Conservation (phyloP, 169 alveolate species). For the Perkinsus chesapeaki region DNA sequence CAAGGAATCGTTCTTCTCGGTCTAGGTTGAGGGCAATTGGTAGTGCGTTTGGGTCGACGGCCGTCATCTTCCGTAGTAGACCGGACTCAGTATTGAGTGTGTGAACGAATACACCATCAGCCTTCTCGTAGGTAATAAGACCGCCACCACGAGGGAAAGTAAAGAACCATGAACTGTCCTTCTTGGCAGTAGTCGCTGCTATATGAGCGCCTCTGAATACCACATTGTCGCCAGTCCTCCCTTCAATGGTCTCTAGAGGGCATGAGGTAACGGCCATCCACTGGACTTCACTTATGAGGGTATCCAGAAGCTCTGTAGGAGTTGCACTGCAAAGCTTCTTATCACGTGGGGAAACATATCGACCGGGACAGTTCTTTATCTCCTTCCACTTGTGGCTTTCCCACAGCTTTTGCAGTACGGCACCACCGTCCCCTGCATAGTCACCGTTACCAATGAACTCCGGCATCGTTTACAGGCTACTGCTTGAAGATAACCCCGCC, state of each 20-base stretch:
- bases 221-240: neutral
- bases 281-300: neutral
- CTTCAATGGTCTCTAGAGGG: neutral
- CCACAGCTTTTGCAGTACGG: neutral
- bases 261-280: neutral
- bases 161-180: neutral
- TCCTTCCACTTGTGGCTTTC: neutral
- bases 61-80: neutral
- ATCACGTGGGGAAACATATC: neutral
- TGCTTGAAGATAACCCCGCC: neutral
- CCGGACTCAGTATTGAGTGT: neutral
- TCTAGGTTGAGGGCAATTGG: neutral
- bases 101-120: neutral
- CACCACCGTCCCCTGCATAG: neutral
- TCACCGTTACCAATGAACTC: neutral
- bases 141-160: neutral
- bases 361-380: neutral
- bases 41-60: neutral
- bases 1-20: neutral
- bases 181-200: neutral
- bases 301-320: neutral
- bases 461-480: too few species aligned
- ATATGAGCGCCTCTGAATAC: neutral
- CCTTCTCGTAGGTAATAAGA: neutral
- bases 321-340: neutral